Percentiles rank a stretch among this genome's conserved stretches.
Conservation (phyloP, 2,329 filamentous ascomycete genomes). For the Fusarium fujikuroi region DNA sequence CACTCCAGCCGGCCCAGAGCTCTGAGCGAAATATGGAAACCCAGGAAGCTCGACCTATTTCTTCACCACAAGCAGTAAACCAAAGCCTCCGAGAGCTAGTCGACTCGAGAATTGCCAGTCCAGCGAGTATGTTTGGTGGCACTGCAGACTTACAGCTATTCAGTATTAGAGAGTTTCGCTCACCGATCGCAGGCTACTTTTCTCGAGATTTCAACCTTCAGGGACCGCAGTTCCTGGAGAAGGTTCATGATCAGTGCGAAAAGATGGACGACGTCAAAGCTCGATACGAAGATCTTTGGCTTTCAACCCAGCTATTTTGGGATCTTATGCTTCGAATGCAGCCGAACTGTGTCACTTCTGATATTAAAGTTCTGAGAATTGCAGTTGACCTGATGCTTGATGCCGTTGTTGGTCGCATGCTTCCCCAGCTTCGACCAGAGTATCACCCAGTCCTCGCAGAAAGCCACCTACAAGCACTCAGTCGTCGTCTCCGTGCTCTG, state of each 20-base stretch:
- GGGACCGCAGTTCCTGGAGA: neutral
- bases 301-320: constrained; percentile 23
- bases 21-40: neutral
- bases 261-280: neutral
- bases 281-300: constrained; percentile 25
- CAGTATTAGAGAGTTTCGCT: neutral
- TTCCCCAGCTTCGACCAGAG: neutral
- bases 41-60: neutral
- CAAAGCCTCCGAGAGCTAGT: neutral
- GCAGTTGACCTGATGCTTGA: constrained; percentile 32
- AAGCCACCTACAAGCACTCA: neutral
- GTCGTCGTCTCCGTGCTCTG: constrained; percentile 14
- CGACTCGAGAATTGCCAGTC: neutral
- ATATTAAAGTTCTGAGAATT: neutral
- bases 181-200: constrained; percentile 8
- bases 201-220: neutral
- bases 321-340: constrained; percentile 30
- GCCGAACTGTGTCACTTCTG: constrained; percentile 17
- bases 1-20: neutral
- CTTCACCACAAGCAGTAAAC: neutral
- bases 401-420: neutral
- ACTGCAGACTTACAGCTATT: neutral
- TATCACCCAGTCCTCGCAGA: neutral
- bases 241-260: neutral
- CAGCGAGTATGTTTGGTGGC: neutral